Base-by-base conservation (phyloP, 345 rosid genomes). In the Odontarrhena argentea region DNA sequence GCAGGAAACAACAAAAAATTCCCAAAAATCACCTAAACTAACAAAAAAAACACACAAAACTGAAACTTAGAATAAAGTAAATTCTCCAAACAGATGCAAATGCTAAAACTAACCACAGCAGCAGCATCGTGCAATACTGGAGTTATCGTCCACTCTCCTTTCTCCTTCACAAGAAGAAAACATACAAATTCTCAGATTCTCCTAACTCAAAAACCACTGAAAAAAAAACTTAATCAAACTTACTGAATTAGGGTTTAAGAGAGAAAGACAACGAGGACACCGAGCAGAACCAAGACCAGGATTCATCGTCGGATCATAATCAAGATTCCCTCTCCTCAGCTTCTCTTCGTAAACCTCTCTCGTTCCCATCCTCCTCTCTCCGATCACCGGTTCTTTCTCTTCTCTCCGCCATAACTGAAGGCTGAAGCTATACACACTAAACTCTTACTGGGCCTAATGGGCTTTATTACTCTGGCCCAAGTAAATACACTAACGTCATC, bases 221-320 rank as follows among this genome's bases (percentile, higher is more conserved):
- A 8, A 10, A 24, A 5, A 36, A 11, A 26, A 11, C 32, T 36
- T 8, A 55, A 32, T 32, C 36, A 32, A 65, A 53, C 67, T 44
- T 84, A 92, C 98, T 8, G 85, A 55, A 60, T 79, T 74, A 61
- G 87, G 90, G 81, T 70, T 38, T 44, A 93, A 43, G 81, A 88
- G 92, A 60, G 98, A 91, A 60, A 93, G 94, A 10, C 98, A 93
- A 10, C 96, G 97, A 26, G 97, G 96, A 74, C 96, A 93, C 2
- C 98, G 97, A 75, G 94, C 82, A 2, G 87, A 80, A 24, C 96
- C 98, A 43, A 93, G 88, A 56, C 98, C 96, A 10, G 92, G 97
- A 13, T 85, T 86, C 70, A 86, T 86, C 13, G 98, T 90, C 14
- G 97, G 94, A 76, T 90, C 98, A 68, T 87, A 84, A 69, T 83